Evolutionary conservation across 257 asterid genomes (phyloP), one percentile per base, ranked within the genome.

Genomic region (Penstemon newberryi): DNA sequence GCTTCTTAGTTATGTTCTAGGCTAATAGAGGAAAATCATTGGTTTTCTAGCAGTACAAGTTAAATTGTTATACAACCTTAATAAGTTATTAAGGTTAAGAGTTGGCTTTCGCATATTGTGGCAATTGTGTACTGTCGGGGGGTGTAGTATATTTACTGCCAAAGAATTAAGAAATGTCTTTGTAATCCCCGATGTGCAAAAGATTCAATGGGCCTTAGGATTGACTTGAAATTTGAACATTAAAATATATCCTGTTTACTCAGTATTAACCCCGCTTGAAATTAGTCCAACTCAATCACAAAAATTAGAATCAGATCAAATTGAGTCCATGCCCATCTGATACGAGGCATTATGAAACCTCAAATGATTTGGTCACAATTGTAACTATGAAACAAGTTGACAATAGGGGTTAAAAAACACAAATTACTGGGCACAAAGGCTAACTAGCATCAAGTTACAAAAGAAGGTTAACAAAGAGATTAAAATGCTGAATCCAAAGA

Each of bases 401-500:
- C 33, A 25, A 25, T 8, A 7, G 57, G 57, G 57, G 8, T 9
- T 2, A 7, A 37, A 3, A 9, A 9, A 13, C 37, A 41, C 40
- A 13, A 42, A 15, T 13, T 43, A 15, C 50, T 41, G 8, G 33
- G 41, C 51, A 60, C 49, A 41, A 41, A 41, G 10, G 33, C 40
- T 18, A 55, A 15, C 60, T 19, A 3, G 60, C 39, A 43, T 10
- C 8, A 41, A 71, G 33, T 8, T 40, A 44, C 18, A 36, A 6
- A 64, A 38, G 45, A 42, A 11, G n/a, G 13, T 7, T 4, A 51
- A 66, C 11, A 47, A 58, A 4, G 75, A 8, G 60, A 47, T 19
- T 46, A 13, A 25, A 66, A 56, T 63, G 38, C 55, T 43, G 56
- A 70, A 73, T 60, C 53, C 70, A 19, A 73, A 66, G 56, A 38